Base-by-base conservation (phyloP, 2,329 filamentous ascomycete genomes). In the Anthostomella pinea region DNA sequence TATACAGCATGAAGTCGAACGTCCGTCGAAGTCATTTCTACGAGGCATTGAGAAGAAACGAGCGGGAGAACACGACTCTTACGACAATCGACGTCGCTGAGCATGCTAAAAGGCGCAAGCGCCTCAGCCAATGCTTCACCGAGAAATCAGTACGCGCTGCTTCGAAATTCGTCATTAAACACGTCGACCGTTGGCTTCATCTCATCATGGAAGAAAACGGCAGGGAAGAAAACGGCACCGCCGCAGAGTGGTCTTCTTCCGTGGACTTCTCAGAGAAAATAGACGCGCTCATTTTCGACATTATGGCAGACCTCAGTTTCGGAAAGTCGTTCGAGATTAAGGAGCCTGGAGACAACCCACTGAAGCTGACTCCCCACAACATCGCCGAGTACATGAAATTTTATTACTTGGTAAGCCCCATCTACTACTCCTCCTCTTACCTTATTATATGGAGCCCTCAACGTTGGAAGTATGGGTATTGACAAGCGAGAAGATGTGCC, bases 261-360 rank as follows among this genome's bases (percentile, higher is more conserved):
- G 18, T 47, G 6, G 48, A 54, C 18, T 30, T 53, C 11, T 8
- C 29, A 2, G 26, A 41, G 6, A 30, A 23, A 10, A 7, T 51
- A 2, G 35, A 45, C 10, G 6, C 8, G 8, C 38, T 53, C 7
- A 19, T 34, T 4, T 51, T 53, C 16, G 49, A 52, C 13, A 43
- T 52, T 13, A 46, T 53, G 43, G 46, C 40, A 3, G 50, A 52
- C n/a, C 41, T 57, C 2, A 27, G 38, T 23, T 57, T 57, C 30
- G 52, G 52, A 2, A 39, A 29, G 15, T 54, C 51, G 2, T 54
- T 57, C 32, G 34, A 54, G 26, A 40, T 49, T 17, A 53, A 56
- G 24, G 51, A 56, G 24, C 52, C 53, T 3, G 48, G 39, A 6
- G 30, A 46, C 0, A 55, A 51, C 19, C 37, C 34, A 1, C 20